Evolutionary conservation across 2,329 filamentous ascomycete species (phyloP).

Genomic region (Colletotrichum liaoningense): DNA sequence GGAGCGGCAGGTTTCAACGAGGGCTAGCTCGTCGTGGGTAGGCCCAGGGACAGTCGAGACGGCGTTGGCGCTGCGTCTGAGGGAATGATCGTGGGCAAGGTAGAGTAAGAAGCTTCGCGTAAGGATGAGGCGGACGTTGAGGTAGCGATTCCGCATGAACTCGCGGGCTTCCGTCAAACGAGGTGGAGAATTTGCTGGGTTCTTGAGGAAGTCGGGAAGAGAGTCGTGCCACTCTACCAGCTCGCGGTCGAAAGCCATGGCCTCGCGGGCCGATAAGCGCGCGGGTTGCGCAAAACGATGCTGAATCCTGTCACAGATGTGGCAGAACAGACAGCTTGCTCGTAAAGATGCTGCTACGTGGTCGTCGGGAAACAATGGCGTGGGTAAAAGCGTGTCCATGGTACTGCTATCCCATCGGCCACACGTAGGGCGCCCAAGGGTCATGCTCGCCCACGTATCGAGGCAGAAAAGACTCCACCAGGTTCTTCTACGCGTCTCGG

Average conservation of each 20-base stretch:
- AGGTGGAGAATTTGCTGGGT: slow-evolving; percentile 39
- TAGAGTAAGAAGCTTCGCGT: slow-evolving; percentile 39
- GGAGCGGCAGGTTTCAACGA: slow-evolving; percentile 40
- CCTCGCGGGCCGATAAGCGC: slow-evolving; percentile 40
- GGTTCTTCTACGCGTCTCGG: slow-evolving; percentile 51
- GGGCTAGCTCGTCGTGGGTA: slow-evolving; percentile 38
- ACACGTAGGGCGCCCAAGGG: slow-evolving; percentile 50
- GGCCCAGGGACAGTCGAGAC: slow-evolving; percentile 16
- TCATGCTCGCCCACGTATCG: slow-evolving; percentile 55
- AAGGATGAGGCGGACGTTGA: slow-evolving; percentile 43
- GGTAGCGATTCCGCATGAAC: slow-evolving; percentile 45
- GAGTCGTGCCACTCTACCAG: slow-evolving; percentile 41
- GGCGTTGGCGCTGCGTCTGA: slow-evolving; percentile 26
- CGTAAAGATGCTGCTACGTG: slow-evolving; percentile 40
- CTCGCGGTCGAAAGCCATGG: slow-evolving; percentile 42
- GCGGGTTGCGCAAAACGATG: slow-evolving; percentile 44
- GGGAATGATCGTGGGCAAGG: slow-evolving; percentile 38
- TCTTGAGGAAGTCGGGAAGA: slow-evolving; percentile 39
- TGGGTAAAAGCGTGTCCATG: slow-evolving; percentile 44
- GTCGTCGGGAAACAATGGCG: slow-evolving; percentile 39
- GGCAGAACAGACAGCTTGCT: slow-evolving; percentile 43
- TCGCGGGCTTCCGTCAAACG: slow-evolving; percentile 42
- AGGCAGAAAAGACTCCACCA: slow-evolving; percentile 58
- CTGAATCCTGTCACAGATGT: slow-evolving; percentile 44
- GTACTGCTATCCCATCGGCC: slow-evolving; percentile 44